Evolutionary conservation across 441 rosid genomes (phyloP), one percentile per base, ranked within the genome.

Genomic region (Geranium incanum): DNA sequence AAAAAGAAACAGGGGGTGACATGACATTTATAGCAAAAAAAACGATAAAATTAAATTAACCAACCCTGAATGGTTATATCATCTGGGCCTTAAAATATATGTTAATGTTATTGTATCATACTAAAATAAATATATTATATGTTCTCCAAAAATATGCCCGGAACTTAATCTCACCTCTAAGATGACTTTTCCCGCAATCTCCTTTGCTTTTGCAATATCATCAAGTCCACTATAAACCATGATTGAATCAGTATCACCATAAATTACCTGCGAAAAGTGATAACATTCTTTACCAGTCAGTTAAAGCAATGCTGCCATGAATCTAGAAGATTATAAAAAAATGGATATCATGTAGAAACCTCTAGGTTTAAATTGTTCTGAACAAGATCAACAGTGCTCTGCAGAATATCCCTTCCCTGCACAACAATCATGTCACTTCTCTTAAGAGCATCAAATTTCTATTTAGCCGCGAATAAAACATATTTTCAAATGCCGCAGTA

Each of bases 231-330:
- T 95, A 79, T 95, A 83, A 79, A 92, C 90, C 99, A 95, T 95
- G 79, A 95, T 95, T 74, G 99, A 95, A 86, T 90, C 99, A 15
- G 99, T 95, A 79, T 92, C 99, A 69, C 99, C 99, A 72, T 95
- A 95, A 43, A 95, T 87, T 16, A 95, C 99, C 97, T 92, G 89
- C 63, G 73, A 71, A 60, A 82, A 57, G 65, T 72, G 70, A 71
- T 37, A 55, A 55, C 68, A 62, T 69, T 38, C 74, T 9, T 43
- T 69, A 70, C 55, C 43, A 73, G 68, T 33, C 71, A 70, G 60
- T 64, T 39, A 72, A 45, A 66, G 43, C 45, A 65, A 70, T 67
- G 59, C 36, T 64, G 80, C 76, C 19, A 76, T 33, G 19, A 73
- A 21, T 55, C 16, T 4, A 57, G 9, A 39, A 37, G 37, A 57